Conservation (phyloP, 2,329 filamentous ascomycete species). For the Nothophoma quercina region DNA sequence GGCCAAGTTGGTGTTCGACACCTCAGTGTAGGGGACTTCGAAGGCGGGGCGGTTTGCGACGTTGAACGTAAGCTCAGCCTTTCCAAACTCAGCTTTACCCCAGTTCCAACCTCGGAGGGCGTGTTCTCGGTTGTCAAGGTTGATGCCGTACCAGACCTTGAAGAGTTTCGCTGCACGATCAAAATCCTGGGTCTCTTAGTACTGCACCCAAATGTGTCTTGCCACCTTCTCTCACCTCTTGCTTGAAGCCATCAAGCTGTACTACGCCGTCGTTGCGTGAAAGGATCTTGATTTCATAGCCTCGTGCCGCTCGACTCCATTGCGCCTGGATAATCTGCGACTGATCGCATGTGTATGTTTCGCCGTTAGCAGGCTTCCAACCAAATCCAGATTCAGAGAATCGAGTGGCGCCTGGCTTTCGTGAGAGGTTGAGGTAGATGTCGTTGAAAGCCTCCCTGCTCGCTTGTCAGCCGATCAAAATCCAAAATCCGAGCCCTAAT, state of each 20-base stretch:
- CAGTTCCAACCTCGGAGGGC: slow-evolving; percentile 98
- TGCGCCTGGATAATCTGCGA: slow-evolving; percentile 85
- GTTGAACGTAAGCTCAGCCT: slow-evolving; percentile 94
- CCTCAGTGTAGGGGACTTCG: slow-evolving; percentile 95
- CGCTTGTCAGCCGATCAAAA: slow-evolving; percentile 8
- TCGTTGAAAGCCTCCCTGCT: slow-evolving; percentile 91
- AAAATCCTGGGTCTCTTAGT: slow-evolving; percentile 69
- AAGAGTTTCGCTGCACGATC: slow-evolving; percentile 91
- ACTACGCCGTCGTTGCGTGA: slow-evolving; percentile 84
- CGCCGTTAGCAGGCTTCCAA: slow-evolving; percentile 89
- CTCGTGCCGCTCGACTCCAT: slow-evolving; percentile 92
- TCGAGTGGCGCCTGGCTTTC: slow-evolving; percentile 89
- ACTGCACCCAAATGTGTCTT: neutral
- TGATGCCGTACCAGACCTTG: slow-evolving; percentile 97
- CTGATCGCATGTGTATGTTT: slow-evolving; percentile 92
- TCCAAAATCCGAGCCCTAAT: neutral
- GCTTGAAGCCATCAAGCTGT: slow-evolving; percentile 93
- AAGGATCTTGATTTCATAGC: slow-evolving; percentile 91
- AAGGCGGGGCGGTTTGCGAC: slow-evolving; percentile 97
- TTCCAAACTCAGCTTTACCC: slow-evolving; percentile 97
- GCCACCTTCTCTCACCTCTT: slow-evolving; percentile 65
- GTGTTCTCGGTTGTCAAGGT: slow-evolving; percentile 90
- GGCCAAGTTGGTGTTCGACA: slow-evolving; percentile 95
- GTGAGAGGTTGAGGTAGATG: slow-evolving; percentile 95
- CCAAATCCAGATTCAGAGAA: slow-evolving; percentile 94